phyloP scores from a whole-genome alignment of 2,329 filamentous ascomycete genomes.

The Sarocladium oryzae region DNA sequence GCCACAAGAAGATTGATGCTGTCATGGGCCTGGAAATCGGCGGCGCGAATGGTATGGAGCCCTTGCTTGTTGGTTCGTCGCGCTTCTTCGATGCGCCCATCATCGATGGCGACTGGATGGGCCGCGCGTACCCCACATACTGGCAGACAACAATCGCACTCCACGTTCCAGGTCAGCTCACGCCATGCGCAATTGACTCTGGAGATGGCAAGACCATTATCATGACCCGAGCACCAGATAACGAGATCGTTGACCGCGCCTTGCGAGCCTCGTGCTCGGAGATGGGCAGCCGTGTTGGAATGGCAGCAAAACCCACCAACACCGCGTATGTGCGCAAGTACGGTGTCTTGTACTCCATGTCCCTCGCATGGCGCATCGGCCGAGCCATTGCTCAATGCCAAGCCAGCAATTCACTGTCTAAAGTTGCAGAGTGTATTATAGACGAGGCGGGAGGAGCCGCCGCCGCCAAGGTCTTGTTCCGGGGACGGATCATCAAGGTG shows the following conservation, averaged over 20 bases:
- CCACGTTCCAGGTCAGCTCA: slow-evolving; percentile 39
- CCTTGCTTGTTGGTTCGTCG: slow-evolving; percentile 49
- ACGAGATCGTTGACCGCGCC: slow-evolving; percentile 40
- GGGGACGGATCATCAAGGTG: slow-evolving; percentile 57
- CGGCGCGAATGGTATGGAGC: slow-evolving; percentile 57
- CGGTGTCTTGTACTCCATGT: slow-evolving; percentile 46
- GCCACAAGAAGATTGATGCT: background rate
- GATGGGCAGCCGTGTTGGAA: slow-evolving; percentile 48
- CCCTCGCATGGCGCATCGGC: slow-evolving; percentile 52
- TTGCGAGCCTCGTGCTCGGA: slow-evolving; percentile 45
- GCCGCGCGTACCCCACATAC: slow-evolving; percentile 46
- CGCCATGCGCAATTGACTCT: slow-evolving; percentile 41
- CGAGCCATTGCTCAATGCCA: slow-evolving; percentile 49
- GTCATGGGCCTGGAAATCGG: slow-evolving; percentile 61
- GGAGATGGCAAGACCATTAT: slow-evolving; percentile 45
- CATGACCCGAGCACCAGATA: slow-evolving; percentile 41
- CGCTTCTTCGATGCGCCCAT: slow-evolving; percentile 43
- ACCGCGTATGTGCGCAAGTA: slow-evolving; percentile 43
- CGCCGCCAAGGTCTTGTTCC: slow-evolving; percentile 51
- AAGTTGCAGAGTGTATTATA: slow-evolving; percentile 51
- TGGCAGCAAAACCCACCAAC: slow-evolving; percentile 41
- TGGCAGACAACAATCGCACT: slow-evolving; percentile 50
- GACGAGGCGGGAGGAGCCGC: slow-evolving; percentile 48
- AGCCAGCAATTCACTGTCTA: slow-evolving; percentile 41
- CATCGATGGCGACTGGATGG: slow-evolving; percentile 53